Base-by-base conservation (phyloP, 768 basidiomycete species). In the Boletus tomentosulus region DNA sequence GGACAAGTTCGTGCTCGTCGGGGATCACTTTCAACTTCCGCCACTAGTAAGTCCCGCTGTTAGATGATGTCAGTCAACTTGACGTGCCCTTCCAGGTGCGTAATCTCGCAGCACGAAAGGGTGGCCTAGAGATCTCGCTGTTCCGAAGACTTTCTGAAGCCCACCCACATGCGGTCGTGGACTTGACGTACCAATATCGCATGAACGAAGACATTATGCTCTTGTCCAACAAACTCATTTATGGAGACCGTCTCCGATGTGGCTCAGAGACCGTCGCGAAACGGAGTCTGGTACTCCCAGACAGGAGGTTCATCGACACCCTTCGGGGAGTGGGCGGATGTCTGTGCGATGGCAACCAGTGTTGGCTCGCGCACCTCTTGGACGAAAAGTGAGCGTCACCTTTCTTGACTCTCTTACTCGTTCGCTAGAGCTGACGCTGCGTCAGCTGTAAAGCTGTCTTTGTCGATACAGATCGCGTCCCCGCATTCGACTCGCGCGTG, bases 191-290 rank as follows among this genome's bases (percentile, higher is more conserved):
- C 53, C 97, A 99, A 66, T 99, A 98, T 66, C 80, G 97, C 43
- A 98, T 98, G 97, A 98, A 96, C 69, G 82, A 82, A 51, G 93
- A 96, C 56, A 97, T 98, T 66, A 98, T 98, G 95, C 66, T 80
- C 10, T 74, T 98, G 9, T 91, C 90, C 2, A 98, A 98, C 68
- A 78, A 76, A 52, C 83, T 98, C 45, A 85, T 98, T 10, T 98
- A 98, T 62, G 74, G 79, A 10, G 81, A 87, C 54, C 78, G 86
- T 19, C 76, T 98, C 39, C 77, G 73, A 45, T 96, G 93, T 65
- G 97, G 96, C 4, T 86, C 81, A 10, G 82, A 84, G 44, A 72
- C 74, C 16, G 83, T 96, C 11, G 89, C 89, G 30, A 73, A 76
- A 38, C 78, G 77, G 60, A 74, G 66, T 19, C 68, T 98, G 51